Percentiles rank a stretch among this genome's conserved stretches.
phyloP scores from a whole-genome alignment of 1,284 basidiomycete genomes.

The Moniliophthora roreri region DNA sequence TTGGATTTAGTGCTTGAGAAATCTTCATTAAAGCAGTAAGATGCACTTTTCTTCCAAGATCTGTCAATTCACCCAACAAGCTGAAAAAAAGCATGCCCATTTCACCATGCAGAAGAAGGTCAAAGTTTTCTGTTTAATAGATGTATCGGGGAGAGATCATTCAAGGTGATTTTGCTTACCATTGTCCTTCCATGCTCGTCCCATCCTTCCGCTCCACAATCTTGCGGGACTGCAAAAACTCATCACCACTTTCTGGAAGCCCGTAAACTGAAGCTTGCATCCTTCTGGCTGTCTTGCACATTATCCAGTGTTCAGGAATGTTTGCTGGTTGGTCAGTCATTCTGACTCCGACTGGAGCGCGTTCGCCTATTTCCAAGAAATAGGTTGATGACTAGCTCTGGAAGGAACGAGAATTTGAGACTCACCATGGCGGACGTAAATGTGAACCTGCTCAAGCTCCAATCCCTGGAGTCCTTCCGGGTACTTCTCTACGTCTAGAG shows the following conservation, averaged over 20 bases:
- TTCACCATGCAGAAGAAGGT: constrained; percentile 4
- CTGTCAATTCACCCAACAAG: constrained; percentile 78
- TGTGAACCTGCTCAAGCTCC: constrained; percentile 67
- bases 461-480: constrained; percentile 56
- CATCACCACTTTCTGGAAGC: constrained; percentile 21
- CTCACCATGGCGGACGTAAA: constrained; percentile 75
- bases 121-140: neutral
- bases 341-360: constrained; percentile 68
- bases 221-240: constrained; percentile 36
- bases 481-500: constrained; percentile 59
- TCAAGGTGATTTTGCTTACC: constrained; percentile 43
- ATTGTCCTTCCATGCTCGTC: constrained; percentile 52
- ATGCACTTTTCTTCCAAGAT: constrained; percentile 66
- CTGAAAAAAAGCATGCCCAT: constrained; percentile 31
- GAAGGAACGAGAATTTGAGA: constrained; percentile 9
- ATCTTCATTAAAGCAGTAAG: neutral
- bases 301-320: constrained; percentile 69
- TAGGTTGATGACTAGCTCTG: neutral
- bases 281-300: constrained; percentile 59
- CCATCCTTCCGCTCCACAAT: constrained; percentile 62
- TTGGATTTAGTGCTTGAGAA: constrained; percentile 10
- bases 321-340: constrained; percentile 60
- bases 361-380: constrained; percentile 51
- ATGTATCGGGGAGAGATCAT: constrained; percentile 7
- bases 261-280: constrained; percentile 47